Evolutionary conservation across 768 basidiomycete species (phyloP).

Genomic region (Macrolepiota dolichaula): DNA sequence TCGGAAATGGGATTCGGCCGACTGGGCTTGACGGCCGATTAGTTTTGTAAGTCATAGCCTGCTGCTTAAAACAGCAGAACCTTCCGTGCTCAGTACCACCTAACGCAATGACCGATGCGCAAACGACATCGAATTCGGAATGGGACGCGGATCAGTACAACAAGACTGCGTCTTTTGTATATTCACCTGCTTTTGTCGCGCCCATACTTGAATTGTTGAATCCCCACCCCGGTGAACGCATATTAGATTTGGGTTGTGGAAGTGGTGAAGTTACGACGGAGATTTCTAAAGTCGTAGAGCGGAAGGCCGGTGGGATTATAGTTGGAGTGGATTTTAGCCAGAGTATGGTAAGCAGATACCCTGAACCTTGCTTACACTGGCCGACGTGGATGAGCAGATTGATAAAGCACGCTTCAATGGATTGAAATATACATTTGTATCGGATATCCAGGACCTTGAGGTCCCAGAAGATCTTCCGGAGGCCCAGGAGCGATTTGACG

Average conservation of each 20-base stretch:
- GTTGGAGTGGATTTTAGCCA: constrained; percentile 69
- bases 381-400: constrained; percentile 6
- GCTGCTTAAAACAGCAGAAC: background rate
- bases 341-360: constrained; percentile 58
- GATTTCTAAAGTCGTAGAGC: constrained; percentile 49
- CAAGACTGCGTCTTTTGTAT: constrained; percentile 67
- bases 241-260: constrained; percentile 81
- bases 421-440: constrained; percentile 41
- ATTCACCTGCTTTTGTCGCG: constrained; percentile 45
- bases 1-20: no score
- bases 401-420: constrained; percentile 25
- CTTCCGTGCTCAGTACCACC: background rate
- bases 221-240: constrained; percentile 63
- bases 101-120: background rate
- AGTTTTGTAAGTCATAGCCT: no score
- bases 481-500: constrained; percentile 51
- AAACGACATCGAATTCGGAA: background rate
- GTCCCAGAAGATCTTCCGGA: constrained; percentile 30
- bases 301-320: constrained; percentile 45
- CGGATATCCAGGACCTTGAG: constrained; percentile 50
- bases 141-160: constrained; percentile 65
- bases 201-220: constrained; percentile 59
- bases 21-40: no score
- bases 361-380: background rate
- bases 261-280: constrained; percentile 72